Conservation (phyloP, 1,139 yeast genomes). For the Saccharomyces hybrid region DNA sequence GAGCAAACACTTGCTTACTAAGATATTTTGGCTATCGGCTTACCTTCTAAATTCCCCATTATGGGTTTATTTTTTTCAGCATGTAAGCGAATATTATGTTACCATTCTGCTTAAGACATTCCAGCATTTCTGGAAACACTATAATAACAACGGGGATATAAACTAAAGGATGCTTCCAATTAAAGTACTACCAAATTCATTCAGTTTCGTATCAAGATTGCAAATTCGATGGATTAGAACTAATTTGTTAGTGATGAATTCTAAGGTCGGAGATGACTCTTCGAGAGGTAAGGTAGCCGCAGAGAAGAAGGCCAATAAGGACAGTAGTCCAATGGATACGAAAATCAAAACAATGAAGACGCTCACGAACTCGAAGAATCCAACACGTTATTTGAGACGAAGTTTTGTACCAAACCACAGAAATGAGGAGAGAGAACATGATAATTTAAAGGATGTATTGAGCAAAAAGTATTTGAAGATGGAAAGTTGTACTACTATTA, state of each 20-base stretch:
- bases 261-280: not conserved
- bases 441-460: not conserved
- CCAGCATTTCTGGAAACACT: not conserved
- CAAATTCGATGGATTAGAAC: not conserved
- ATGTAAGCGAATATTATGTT: no score
- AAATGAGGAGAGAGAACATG: not conserved
- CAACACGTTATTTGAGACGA: constrained; percentile 4
- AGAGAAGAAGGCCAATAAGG: not conserved
- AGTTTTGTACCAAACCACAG: constrained; percentile 4
- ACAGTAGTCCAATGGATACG: not conserved
- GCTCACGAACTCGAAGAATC: constrained; percentile 2
- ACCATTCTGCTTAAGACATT: no score
- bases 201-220: not conserved
- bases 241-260: not conserved
- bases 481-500: constrained; percentile 51
- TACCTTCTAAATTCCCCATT: no score
- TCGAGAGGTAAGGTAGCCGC: not conserved
- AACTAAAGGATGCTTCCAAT: not conserved
- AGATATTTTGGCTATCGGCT: no score
- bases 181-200: not conserved
- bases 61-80: no score
- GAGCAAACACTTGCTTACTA: no score
- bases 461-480: constrained; percentile 7
- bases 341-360: constrained; percentile 2
- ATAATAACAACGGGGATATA: not conserved